Base-by-base conservation (phyloP, 2,329 filamentous ascomycete species). In the Microcyclospora tardicrescens region DNA sequence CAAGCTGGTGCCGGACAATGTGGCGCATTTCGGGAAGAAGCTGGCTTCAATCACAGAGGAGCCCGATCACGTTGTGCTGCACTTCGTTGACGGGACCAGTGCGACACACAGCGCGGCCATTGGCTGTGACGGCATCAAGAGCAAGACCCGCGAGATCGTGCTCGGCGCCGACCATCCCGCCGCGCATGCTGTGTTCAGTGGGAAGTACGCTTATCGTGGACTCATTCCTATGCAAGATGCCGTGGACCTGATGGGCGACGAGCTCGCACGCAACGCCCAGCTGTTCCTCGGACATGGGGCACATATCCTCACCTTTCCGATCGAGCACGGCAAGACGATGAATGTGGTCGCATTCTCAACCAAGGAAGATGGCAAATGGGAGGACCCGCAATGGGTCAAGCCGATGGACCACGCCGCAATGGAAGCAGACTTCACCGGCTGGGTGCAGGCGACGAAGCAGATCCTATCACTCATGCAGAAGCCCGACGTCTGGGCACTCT, bases 111-210 rank as follows among this genome's bases (percentile, higher is more conserved):
- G 60, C 42, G 64, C 63, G 1, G 68, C 75, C 1, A 63, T 81
- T 40, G 75, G 74, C 3, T 77, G 72, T 51, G 77, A 81, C 53
- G 77, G 77, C 1, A 75, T 81, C 51, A 74, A 73, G 50, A 73
- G 69, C 1, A 60, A 63, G 3, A 63, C 71, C 2, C 63, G 77
- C 6, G 53, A 67, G 24, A 53, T 72, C 11, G 54, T 81, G 5
- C 59, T 79, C 2, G 72, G 69, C 0, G 52, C 62, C 2, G 56
- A 61, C 15, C 55, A 66, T 41, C 64, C 67, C 0, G 61, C 64
- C 2, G 58, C 65, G 0, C 52, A 64, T 16, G 62, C 75, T 0
- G 53, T 60, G 1, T 81, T 75, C 51, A 68, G 68, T 0, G 62
- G 69, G 27, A 75, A 77, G 44, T 73, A 73, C 55, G 77, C 72